A percentile compares a stretch with the other conserved stretches of the same genome.
Conservation (phyloP, 306 rosid genomes). For the Citrullus mucosospermus region DNA sequence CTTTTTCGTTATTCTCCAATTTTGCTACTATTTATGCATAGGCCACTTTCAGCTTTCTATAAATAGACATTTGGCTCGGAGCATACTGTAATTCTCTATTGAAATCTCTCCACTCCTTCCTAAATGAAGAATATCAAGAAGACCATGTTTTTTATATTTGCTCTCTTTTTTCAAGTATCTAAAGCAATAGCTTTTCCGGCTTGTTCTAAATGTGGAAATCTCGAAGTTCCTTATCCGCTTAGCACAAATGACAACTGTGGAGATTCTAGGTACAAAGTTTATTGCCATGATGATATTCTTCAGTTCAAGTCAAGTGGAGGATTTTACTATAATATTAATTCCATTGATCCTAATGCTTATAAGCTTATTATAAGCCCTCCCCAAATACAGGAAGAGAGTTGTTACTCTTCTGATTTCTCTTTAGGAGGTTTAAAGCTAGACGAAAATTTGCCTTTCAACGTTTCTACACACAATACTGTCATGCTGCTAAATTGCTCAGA, state of each 20-base stretch:
- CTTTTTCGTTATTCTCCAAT: not conserved
- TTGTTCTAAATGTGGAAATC: slow-evolving; percentile 54
- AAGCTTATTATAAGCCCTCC: slow-evolving; percentile 57
- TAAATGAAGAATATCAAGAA: slow-evolving; percentile 13
- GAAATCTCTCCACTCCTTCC: not conserved
- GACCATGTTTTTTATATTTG: slow-evolving; percentile 19
- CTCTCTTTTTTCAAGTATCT: slow-evolving; percentile 15
- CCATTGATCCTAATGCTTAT: slow-evolving; percentile 24
- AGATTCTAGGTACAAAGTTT: slow-evolving; percentile 42
- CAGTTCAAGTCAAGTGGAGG: slow-evolving; percentile 52
- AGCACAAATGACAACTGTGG: slow-evolving; percentile 60
- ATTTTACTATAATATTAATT: slow-evolving; percentile 48
- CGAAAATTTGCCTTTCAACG: slow-evolving; percentile 53
- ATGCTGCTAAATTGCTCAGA: slow-evolving; percentile 53
- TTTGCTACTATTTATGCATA: not conserved
- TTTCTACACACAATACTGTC: slow-evolving; percentile 61
- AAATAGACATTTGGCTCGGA: slow-evolving; percentile 11
- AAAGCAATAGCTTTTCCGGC: slow-evolving; percentile 15
- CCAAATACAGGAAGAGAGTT: slow-evolving; percentile 19
- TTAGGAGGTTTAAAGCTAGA: slow-evolving; percentile 43
- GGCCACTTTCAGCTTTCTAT: not conserved
- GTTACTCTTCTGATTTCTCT: slow-evolving; percentile 52
- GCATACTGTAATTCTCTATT: slow-evolving; percentile 7
- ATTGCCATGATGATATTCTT: slow-evolving; percentile 41
- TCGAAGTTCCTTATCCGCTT: slow-evolving; percentile 64